Percentiles rank a stretch among this genome's conserved stretches.
These are phyloP conservation scores for Filobasidium floriforme DNA, from an alignment of 768 basidiomycete species.

Conservation along the genomic window DNA sequence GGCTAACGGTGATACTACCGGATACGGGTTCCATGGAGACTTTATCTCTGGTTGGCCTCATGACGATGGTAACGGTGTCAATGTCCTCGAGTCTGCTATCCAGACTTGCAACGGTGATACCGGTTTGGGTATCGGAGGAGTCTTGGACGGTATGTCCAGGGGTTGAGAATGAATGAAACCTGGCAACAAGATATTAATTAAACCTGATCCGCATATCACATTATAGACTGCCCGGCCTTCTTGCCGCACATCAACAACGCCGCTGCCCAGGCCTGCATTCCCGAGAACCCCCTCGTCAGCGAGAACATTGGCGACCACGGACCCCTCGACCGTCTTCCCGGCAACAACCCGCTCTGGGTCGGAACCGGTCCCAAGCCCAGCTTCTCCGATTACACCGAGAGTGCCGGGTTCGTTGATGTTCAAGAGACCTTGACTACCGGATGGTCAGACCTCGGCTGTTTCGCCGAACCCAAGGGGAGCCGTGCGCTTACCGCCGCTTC, in stretches of 20 bases:
- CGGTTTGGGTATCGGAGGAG: constrained; percentile 36
- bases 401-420: constrained; percentile 28
- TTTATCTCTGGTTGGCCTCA: constrained; percentile 45
- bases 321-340: constrained; percentile 35
- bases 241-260: constrained; percentile 39
- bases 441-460: constrained; percentile 39
- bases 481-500: constrained; percentile 36
- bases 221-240: constrained; percentile 39
- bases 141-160: constrained; percentile 1
- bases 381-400: constrained; percentile 8
- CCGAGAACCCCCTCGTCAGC: constrained; percentile 38
- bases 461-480: constrained; percentile 38
- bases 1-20: constrained; percentile 44
- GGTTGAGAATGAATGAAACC: not conserved
- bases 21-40: constrained; percentile 40
- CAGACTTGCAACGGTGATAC: constrained; percentile 31
- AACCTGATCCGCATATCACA: not conserved
- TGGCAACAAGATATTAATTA: not conserved
- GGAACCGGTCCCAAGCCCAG: constrained; percentile 31
- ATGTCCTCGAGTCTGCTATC: constrained; percentile 44
- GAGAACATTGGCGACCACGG: constrained; percentile 40
- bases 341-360: constrained; percentile 43
- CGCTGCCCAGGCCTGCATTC: constrained; percentile 32
- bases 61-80: constrained; percentile 34
- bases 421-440: constrained; percentile 34